These are phyloP conservation scores for Glarea lozoyensis DNA, from an alignment of 495 filamentous ascomycete genomes.

Conservation along the genomic window DNA sequence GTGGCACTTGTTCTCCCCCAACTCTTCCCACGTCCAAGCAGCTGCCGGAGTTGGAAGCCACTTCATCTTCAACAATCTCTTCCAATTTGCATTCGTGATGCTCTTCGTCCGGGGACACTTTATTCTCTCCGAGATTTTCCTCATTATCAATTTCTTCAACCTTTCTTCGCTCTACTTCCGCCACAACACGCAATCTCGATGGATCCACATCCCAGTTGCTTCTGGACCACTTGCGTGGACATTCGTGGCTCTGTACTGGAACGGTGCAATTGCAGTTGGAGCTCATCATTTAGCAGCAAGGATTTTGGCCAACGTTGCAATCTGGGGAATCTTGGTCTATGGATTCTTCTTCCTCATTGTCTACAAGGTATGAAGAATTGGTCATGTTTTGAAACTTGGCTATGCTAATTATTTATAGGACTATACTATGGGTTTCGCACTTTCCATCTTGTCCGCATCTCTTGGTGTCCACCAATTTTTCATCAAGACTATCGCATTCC, in stretches of 20 bases:
- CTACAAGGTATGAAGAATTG: conserved; percentile 40
- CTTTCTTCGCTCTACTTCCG: conserved; percentile 71
- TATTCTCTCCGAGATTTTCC: conserved; percentile 60
- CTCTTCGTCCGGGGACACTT: conserved; percentile 72
- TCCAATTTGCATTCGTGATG: conserved; percentile 69
- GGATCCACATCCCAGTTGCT: conserved; percentile 66
- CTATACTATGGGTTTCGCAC: conserved; percentile 71
- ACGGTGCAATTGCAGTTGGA: conserved; percentile 70
- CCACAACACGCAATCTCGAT: conserved; percentile 52
- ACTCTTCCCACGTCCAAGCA: conserved; percentile 47
- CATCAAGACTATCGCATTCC: conserved; percentile 60
- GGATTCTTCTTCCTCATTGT: conserved; percentile 61
- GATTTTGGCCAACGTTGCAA: conserved; percentile 74
- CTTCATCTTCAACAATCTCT: conserved; percentile 78
- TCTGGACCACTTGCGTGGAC: conserved; percentile 77
- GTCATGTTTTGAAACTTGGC: background rate
- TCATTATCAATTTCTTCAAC: conserved; percentile 76
- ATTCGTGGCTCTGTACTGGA: conserved; percentile 77
- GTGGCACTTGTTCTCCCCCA: conserved; percentile 62
- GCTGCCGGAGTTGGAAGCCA: conserved; percentile 72
- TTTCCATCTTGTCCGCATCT: conserved; percentile 63
- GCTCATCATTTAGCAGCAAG: conserved; percentile 47
- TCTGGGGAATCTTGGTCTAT: conserved; percentile 70
- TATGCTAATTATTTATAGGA: conserved; percentile 33
- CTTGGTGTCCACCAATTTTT: conserved; percentile 70